Percentiles rank a stretch among this genome's conserved stretches.
Conservation (phyloP, 768 basidiomycete genomes). For the Pilatotrama ljubarskyi region DNA sequence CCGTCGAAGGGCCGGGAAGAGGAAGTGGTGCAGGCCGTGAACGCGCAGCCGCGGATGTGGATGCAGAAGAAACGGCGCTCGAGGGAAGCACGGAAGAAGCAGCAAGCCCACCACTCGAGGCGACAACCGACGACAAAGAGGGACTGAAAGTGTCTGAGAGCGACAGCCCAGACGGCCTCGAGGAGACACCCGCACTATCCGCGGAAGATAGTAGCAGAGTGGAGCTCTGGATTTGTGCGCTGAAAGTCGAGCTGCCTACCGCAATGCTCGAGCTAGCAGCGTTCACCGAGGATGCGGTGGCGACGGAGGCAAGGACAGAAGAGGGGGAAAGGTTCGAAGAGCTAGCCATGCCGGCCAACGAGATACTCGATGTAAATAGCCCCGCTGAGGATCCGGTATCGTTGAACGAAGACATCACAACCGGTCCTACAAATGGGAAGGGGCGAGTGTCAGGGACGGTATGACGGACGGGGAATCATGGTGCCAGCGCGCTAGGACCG, state of each 20-base stretch:
- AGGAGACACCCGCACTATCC: background rate
- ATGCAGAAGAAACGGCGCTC: background rate
- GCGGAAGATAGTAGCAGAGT: background rate
- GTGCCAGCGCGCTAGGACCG: slow-evolving; percentile 12
- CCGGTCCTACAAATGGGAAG: slow-evolving; percentile 11
- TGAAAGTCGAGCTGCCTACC: background rate
- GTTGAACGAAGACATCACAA: slow-evolving; percentile 4
- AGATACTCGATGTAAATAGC: slow-evolving; percentile 7
- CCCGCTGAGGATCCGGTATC: slow-evolving; percentile 12
- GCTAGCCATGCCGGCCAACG: slow-evolving; percentile 3
- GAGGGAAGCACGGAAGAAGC: too few relatives aligned
- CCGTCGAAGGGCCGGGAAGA: background rate
- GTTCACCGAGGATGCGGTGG: background rate
- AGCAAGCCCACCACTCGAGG: background rate
- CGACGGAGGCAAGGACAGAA: background rate
- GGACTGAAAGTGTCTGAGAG: background rate
- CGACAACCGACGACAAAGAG: background rate
- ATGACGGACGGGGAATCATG: slow-evolving; percentile 4
- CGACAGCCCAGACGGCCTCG: background rate
- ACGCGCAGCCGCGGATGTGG: background rate
- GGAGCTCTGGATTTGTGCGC: background rate
- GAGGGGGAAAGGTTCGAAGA: background rate
- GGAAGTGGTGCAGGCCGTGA: background rate
- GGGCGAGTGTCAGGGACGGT: slow-evolving; percentile 9
- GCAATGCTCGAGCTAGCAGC: background rate